Base-by-base conservation (phyloP, 441 rosid genomes). In the Adansonia gregorii region DNA sequence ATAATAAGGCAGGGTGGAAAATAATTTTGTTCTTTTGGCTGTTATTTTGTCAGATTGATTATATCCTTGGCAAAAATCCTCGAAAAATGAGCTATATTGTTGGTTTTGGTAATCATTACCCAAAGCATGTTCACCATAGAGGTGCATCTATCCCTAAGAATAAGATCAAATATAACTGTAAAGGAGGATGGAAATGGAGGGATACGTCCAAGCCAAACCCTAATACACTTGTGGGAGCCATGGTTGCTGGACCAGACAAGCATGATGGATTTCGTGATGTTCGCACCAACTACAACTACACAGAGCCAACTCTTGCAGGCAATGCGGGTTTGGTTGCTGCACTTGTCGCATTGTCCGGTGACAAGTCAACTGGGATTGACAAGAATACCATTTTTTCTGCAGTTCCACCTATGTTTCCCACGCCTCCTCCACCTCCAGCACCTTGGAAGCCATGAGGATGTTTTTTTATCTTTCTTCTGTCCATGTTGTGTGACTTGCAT, bases 201-300 rank as follows among this genome's bases (percentile, higher is more conserved):
- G 95, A 91, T 80, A 80, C 80, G 48, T 76, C 84, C 20, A 90
- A 89, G 73, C 91, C 93, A 35, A 89, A 93, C 84, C 98, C 97
- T 8, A 93, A 95, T 77, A 85, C 79, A 0, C 19, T 93, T n/a
- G 86, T 86, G 20, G 99, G 98, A 82, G 99, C 99, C 74, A 92
- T 95, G 98, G 98, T 95, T 81, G 98, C 97, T 60, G 97, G 99
- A 41, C 99, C 99, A 8, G 99, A 92, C 83, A 86, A 82, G 85
- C 88, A 79, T 0, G 98, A 93, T 2, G 96, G 94, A 24, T 93
- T 95, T 85, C 94, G 61, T 8, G 99, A 93, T 43, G 88, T 93
- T 72, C 93, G 97, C 19, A 79, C 87, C 10, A 91, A 95, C 86
- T 92, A 91, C 85, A 95, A 93, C 85, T 95, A 95, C 85, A 92